Percentiles rank a stretch among this genome's conserved stretches.
phyloP scores from a whole-genome alignment of 306 rosid genomes.

The Sechiopsis laciniata region DNA sequence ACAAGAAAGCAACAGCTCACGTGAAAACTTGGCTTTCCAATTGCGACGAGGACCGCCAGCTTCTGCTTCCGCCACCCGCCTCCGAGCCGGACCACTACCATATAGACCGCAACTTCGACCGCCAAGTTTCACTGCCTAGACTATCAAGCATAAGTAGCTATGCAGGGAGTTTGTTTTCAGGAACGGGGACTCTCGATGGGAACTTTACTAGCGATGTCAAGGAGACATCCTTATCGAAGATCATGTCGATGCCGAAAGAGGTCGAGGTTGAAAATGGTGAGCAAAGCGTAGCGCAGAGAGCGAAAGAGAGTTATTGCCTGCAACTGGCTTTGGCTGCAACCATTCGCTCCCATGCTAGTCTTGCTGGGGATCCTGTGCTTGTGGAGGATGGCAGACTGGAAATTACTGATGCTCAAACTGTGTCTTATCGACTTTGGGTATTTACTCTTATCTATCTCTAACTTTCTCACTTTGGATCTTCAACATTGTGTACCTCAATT shows the following conservation, averaged over 20 bases:
- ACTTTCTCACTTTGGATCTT: neutral
- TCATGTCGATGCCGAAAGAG: slow-evolving; percentile 31
- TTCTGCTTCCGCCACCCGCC: slow-evolving; percentile 33
- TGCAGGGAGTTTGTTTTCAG: slow-evolving; percentile 85
- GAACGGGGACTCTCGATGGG: slow-evolving; percentile 61
- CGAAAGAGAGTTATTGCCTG: slow-evolving; percentile 51
- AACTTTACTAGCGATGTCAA: slow-evolving; percentile 49
- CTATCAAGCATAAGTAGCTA: slow-evolving; percentile 74
- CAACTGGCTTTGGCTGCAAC: slow-evolving; percentile 59
- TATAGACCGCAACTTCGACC: slow-evolving; percentile 52
- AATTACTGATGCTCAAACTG: slow-evolving; percentile 55
- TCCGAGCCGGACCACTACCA: slow-evolving; percentile 25
- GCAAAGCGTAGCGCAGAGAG: slow-evolving; percentile 35
- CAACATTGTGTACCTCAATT: neutral
- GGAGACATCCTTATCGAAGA: slow-evolving; percentile 33
- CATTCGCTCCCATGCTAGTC: slow-evolving; percentile 52
- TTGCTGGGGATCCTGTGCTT: slow-evolving; percentile 52
- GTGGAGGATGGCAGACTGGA: slow-evolving; percentile 39
- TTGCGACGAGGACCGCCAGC: slow-evolving; percentile 43
- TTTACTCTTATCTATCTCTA: slow-evolving; percentile 13
- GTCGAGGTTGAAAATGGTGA: slow-evolving; percentile 24
- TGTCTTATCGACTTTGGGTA: slow-evolving; percentile 97
- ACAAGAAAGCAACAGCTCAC: slow-evolving; percentile 37
- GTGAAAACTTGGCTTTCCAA: slow-evolving; percentile 31
- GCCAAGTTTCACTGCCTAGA: slow-evolving; percentile 59